Percentiles rank a stretch among this genome's conserved stretches.
Conservation (phyloP, 768 basidiomycete species). For the Rhodotorula babjevae region DNA sequence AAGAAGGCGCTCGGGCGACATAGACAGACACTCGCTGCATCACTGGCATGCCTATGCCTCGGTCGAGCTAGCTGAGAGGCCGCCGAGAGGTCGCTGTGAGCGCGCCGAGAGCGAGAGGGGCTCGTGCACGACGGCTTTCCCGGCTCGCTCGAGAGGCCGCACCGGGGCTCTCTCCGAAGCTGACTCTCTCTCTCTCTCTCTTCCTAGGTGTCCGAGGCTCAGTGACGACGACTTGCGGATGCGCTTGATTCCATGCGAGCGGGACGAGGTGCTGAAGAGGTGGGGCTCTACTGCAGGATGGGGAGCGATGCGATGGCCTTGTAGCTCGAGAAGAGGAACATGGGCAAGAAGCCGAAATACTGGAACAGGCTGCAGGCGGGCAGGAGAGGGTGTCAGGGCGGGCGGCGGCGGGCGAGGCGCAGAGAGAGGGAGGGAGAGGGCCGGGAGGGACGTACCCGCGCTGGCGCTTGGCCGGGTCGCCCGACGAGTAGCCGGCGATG, state of each 20-base stretch:
- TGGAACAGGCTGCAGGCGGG: conserved; percentile 4
- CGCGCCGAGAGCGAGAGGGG: no score
- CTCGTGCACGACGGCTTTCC: no score
- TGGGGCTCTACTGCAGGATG: background rate
- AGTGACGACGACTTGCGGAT: no score
- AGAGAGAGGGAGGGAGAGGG: background rate
- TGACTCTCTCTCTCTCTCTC: no score
- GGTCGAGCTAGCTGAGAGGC: no score
- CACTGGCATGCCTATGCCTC: no score
- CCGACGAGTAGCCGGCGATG: conserved; percentile 24
- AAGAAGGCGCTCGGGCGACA: background rate
- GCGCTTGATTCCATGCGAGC: no score
- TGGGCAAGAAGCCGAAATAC: conserved; percentile 22
- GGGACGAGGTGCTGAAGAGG: no score
- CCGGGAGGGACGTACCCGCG: conserved; percentile 4
- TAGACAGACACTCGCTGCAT: background rate
- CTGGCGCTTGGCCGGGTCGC: conserved; percentile 22
- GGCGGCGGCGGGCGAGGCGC: background rate
- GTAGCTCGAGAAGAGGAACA: conserved; percentile 20
- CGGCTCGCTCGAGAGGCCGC: no score
- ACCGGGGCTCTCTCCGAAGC: no score
- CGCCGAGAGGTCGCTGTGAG: no score
- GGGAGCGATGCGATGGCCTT: conserved; percentile 12
- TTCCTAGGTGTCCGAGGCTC: no score
- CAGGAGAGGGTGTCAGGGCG: background rate